Evolutionary conservation across 305 asterid species (phyloP).

Genomic region (Fraxinus platypoda): DNA sequence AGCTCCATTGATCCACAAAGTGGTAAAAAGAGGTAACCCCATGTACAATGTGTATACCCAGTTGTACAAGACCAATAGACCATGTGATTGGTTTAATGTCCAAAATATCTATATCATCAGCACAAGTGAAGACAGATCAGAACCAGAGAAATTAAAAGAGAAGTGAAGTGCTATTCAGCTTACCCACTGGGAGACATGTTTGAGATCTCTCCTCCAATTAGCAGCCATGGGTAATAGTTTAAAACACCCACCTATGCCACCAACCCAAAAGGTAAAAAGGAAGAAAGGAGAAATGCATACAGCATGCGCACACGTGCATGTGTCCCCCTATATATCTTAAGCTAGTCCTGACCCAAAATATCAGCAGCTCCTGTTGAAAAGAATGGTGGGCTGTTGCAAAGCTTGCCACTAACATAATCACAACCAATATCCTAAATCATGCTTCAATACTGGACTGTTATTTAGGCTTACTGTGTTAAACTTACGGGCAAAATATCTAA

Average conservation of each 20-base stretch:
- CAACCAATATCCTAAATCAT: not conserved
- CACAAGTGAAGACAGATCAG: not conserved
- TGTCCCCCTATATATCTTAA: not conserved
- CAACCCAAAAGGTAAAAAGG: not conserved
- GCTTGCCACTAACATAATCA: not conserved
- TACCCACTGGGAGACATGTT: not conserved
- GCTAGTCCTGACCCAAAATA: not conserved
- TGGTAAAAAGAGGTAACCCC: not conserved
- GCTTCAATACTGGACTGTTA: not conserved
- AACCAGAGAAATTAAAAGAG: not conserved
- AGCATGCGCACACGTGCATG: not conserved
- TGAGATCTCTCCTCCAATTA: not conserved
- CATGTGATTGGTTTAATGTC: not conserved
- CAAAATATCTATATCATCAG: not conserved
- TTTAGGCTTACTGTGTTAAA: not conserved
- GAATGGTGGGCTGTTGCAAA: not conserved
- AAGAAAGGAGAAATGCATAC: not conserved
- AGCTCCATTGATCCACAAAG: not conserved
- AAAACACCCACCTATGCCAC: not conserved
- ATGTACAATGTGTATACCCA: not conserved
- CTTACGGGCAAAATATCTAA: not conserved
- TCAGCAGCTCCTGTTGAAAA: not conserved
- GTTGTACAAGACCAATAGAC: not conserved
- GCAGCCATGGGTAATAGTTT: not conserved
- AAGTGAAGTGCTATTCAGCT: not conserved